A percentile compares a stretch with the other conserved stretches of the same genome.
These are phyloP conservation scores for Fusarium citri DNA, from an alignment of 2,329 filamentous ascomycete species.

Conservation along the genomic window DNA sequence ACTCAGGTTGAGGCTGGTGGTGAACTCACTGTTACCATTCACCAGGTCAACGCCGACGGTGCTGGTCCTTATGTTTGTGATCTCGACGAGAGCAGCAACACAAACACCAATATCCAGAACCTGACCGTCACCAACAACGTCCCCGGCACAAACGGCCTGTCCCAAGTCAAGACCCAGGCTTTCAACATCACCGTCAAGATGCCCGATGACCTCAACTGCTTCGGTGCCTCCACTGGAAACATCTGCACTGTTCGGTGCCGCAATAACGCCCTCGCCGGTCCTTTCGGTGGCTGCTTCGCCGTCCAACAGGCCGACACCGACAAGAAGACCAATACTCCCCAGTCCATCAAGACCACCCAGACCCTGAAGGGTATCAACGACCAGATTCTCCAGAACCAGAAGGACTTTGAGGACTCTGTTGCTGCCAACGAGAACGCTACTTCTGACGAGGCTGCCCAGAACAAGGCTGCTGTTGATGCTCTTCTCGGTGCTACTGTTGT, in stretches of 20 bases:
- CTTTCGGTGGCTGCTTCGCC: slow-evolving; percentile 69
- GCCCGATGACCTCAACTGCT: slow-evolving; percentile 62
- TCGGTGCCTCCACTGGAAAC: slow-evolving; percentile 67
- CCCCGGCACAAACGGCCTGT: slow-evolving; percentile 68
- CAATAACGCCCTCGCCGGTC: slow-evolving; percentile 67
- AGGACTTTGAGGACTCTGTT: slow-evolving; percentile 58
- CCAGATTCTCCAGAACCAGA: slow-evolving; percentile 63
- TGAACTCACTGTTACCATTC: slow-evolving; percentile 67
- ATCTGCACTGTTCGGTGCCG: slow-evolving; percentile 70
- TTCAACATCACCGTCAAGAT: slow-evolving; percentile 68
- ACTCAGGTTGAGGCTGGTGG: slow-evolving; percentile 62
- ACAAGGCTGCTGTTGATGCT: slow-evolving; percentile 54
- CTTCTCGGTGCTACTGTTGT: slow-evolving; percentile 49
- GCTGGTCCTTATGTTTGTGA: slow-evolving; percentile 69
- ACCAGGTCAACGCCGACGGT: slow-evolving; percentile 75
- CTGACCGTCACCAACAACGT: slow-evolving; percentile 69
- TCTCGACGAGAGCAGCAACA: slow-evolving; percentile 61
- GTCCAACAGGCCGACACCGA: slow-evolving; percentile 64
- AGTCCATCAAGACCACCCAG: slow-evolving; percentile 60
- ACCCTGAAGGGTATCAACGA: slow-evolving; percentile 57
- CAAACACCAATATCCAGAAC: slow-evolving; percentile 45
- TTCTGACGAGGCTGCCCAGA: slow-evolving; percentile 42
- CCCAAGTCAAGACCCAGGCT: slow-evolving; percentile 65
- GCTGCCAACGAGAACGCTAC: slow-evolving; percentile 58
- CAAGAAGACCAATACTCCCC: slow-evolving; percentile 56